Percentiles rank a stretch among this genome's conserved stretches.
Evolutionary conservation across 2,329 filamentous ascomycete species (phyloP).

Genomic region (Exophiala calicioides): DNA sequence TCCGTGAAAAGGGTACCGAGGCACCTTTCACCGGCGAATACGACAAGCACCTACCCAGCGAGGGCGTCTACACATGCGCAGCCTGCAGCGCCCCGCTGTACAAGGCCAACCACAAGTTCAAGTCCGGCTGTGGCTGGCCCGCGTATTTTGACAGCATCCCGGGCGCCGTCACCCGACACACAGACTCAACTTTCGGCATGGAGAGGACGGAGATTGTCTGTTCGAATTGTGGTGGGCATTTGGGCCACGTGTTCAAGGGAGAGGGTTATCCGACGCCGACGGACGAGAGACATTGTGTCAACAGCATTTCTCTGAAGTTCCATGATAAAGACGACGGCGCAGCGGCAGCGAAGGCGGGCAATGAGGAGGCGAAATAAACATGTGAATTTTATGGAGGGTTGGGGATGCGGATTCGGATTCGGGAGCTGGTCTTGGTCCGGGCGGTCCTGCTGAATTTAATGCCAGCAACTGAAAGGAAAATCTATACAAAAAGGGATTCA

Average conservation of each 20-base stretch:
- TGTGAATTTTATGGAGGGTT: too few relatives aligned
- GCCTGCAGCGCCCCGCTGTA: slow-evolving; percentile 87
- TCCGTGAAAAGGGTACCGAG: slow-evolving; percentile 92
- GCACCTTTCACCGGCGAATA: slow-evolving; percentile 75
- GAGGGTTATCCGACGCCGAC: slow-evolving; percentile 83
- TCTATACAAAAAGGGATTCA: too few relatives aligned
- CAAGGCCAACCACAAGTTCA: slow-evolving; percentile 92
- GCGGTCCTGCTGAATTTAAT: too few relatives aligned
- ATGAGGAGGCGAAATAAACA: slow-evolving; percentile 27
- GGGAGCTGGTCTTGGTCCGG: too few relatives aligned
- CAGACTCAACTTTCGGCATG: slow-evolving; percentile 79
- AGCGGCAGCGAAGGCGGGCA: slow-evolving; percentile 11
- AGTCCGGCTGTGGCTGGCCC: slow-evolving; percentile 94
- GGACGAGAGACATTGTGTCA: slow-evolving; percentile 96
- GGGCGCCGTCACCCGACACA: slow-evolving; percentile 80
- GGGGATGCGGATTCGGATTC: too few relatives aligned
- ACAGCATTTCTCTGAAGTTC: slow-evolving; percentile 88
- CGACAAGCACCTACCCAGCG: slow-evolving; percentile 76
- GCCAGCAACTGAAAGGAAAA: too few relatives aligned
- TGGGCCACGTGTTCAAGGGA: slow-evolving; percentile 90
- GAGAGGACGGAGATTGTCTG: slow-evolving; percentile 89
- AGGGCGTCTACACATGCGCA: slow-evolving; percentile 83
- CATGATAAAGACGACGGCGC: slow-evolving; percentile 58
- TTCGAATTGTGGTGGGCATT: slow-evolving; percentile 86
- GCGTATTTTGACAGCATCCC: slow-evolving; percentile 96